Evolutionary conservation across 352 stramenopile species (phyloP).

Genomic region (Globisporangium middletonii): DNA sequence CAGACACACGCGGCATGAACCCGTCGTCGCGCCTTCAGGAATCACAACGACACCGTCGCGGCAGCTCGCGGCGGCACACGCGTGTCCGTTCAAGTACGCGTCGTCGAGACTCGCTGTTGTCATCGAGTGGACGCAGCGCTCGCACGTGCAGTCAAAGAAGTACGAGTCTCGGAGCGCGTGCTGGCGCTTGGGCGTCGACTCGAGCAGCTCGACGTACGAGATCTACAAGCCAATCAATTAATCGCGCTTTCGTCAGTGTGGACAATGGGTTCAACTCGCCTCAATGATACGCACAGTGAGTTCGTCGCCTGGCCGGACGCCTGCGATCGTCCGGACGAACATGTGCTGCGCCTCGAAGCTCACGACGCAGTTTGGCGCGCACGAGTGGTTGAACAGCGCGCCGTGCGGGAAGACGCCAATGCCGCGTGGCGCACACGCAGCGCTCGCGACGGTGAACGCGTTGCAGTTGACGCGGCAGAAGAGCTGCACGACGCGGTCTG

Average conservation of each 20-base stretch:
- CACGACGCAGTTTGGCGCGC: constrained; percentile 64
- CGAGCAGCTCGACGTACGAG: constrained; percentile 68
- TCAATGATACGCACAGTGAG: constrained; percentile 29
- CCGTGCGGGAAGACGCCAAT: constrained; percentile 60
- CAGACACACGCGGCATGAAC: constrained; percentile 22
- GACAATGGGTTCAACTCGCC: not conserved
- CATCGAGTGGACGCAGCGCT: constrained; percentile 13
- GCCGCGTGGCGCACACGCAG: constrained; percentile 37
- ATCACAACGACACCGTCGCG: constrained; percentile 15
- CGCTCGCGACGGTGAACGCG: constrained; percentile 61
- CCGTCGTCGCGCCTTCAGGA: not conserved
- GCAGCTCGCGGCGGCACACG: constrained; percentile 19
- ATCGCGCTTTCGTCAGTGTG: no score
- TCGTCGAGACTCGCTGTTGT: constrained; percentile 18
- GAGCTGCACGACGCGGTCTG: constrained; percentile 33
- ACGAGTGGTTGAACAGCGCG: constrained; percentile 75
- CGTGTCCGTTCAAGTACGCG: constrained; percentile 34
- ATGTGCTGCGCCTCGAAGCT: constrained; percentile 47
- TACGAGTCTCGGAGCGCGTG: constrained; percentile 43
- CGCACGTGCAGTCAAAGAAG: constrained; percentile 63
- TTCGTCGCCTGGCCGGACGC: constrained; percentile 39
- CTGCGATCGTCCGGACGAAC: constrained; percentile 37
- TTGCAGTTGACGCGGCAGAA: constrained; percentile 80
- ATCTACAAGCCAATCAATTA: no score
- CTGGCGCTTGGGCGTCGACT: constrained; percentile 31